These are phyloP conservation scores for Diutina pseudorugosa DNA, from an alignment of 1,139 yeast species.

Conservation along the genomic window DNA sequence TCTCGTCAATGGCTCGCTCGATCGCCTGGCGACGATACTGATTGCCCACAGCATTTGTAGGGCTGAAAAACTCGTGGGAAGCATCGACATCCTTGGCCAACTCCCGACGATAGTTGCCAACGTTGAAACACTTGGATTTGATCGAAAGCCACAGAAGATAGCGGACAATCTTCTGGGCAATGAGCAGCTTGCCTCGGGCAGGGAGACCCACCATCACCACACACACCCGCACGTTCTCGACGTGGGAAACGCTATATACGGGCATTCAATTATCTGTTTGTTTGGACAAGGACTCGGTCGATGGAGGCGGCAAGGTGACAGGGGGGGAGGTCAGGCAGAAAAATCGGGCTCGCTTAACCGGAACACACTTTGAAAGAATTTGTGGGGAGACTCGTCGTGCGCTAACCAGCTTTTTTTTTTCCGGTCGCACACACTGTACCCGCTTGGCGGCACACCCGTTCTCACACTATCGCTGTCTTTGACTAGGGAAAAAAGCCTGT, in stretches of 20 bases:
- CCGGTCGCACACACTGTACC: too few species aligned
- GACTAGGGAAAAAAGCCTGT: too few species aligned
- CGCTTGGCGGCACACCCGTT: too few species aligned
- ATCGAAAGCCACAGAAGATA: constrained; percentile 88
- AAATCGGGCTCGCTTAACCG: too few species aligned
- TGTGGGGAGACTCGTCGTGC: too few species aligned
- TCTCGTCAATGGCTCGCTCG: constrained; percentile 60
- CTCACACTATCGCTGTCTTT: too few species aligned
- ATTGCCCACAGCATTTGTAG: constrained; percentile 50
- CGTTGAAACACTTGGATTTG: constrained; percentile 78
- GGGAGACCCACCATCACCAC: constrained; percentile 57
- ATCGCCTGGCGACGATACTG: constrained; percentile 59
- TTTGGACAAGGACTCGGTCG: too few species aligned
- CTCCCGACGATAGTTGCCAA: constrained; percentile 71
- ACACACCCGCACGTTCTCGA: constrained; percentile 58
- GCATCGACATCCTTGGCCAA: constrained; percentile 20
- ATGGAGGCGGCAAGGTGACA: neutral
- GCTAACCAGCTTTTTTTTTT: too few species aligned
- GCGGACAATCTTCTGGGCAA: constrained; percentile 75
- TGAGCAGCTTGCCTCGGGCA: constrained; percentile 66
- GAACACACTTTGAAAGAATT: too few species aligned
- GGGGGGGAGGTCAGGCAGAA: neutral
- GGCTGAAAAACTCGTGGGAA: constrained; percentile 71
- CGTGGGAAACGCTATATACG: constrained; percentile 63
- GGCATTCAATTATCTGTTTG: constrained; percentile 32